Percentiles rank a stretch among this genome's conserved stretches.
Conservation (phyloP, 345 rosid species). For the Conringia planisiliqua region DNA sequence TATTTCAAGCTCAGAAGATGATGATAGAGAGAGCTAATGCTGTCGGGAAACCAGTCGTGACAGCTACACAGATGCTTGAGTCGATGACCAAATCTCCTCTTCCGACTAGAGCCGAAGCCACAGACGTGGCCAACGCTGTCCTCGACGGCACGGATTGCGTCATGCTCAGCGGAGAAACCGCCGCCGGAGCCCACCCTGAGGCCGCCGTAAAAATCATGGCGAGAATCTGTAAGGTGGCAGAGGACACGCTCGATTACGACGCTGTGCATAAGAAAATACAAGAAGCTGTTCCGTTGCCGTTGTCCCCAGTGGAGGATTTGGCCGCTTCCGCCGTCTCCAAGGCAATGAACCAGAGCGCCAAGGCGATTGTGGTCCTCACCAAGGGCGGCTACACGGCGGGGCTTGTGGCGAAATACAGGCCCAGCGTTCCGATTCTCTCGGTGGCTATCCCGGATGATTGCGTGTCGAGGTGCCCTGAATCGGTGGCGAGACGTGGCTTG, state of each 20-base stretch:
- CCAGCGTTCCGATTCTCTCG: conserved; percentile 54
- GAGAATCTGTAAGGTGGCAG: conserved; percentile 62
- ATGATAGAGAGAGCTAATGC: conserved; percentile 65
- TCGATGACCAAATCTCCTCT: conserved; percentile 69
- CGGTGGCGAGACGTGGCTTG: conserved; percentile 57
- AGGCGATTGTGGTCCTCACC: conserved; percentile 56
- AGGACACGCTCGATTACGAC: conserved; percentile 46
- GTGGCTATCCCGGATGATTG: conserved; percentile 53
- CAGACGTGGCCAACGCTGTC: conserved; percentile 79
- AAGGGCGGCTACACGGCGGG: conserved; percentile 56
- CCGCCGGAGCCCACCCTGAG: conserved; percentile 69
- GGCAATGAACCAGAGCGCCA: conserved; percentile 42
- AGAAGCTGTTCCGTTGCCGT: conserved; percentile 46
- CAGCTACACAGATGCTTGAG: conserved; percentile 65
- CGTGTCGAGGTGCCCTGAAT: conserved; percentile 49
- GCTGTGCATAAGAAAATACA: conserved; percentile 45
- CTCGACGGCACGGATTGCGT: conserved; percentile 75
- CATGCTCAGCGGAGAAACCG: conserved; percentile 76
- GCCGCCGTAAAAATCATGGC: conserved; percentile 62
- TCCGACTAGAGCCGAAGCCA: conserved; percentile 75
- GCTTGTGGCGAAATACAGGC: conserved; percentile 60
- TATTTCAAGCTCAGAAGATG: conserved; percentile 64
- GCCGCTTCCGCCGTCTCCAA: conserved; percentile 58
- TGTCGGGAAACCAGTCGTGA: conserved; percentile 59
- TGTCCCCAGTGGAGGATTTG: conserved; percentile 54